Base-by-base conservation (phyloP, 805 yeast species). In the Candida awuae region DNA sequence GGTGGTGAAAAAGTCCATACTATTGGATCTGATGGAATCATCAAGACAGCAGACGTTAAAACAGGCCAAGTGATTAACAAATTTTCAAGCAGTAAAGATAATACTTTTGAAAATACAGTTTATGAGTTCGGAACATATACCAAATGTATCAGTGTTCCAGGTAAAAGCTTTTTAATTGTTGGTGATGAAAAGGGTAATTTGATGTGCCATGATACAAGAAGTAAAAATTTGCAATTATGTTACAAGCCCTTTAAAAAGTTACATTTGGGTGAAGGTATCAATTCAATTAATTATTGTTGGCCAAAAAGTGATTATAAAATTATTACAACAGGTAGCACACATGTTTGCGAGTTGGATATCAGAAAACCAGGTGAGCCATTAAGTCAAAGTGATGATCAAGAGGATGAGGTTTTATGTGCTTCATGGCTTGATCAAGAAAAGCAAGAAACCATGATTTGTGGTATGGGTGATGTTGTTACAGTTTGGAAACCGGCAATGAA, bases 381-480 rank as follows among this genome's bases (percentile, higher is more conserved):
- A 1, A 61, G 73, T 3, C 70, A 71, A 29, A 78, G 88, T 27
- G 97, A 88, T 46, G 88, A 86, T 55, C 98, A 90, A 62, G 95
- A 83, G 49, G 97, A 90, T 53, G 98, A 90, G 55, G 62, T 90
- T n/a, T 61, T 90, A 31, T 70, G 87, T 40, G 80, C 85, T 51
- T 65, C 84, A 28, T 76, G 79, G 62, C 71, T 79, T 1, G 84
- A 80, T 45, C 72, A 72, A 2, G 70, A 76, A 12, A 71, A 70
- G 34, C 84, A 79, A 38, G 48, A 42, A 5, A 50, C 54, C 3
- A 41, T 56, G 47, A 73, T 81, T 4, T 87, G 88, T 49, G 90
- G 95, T 32, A 87, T 86, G 81, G 86, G 94, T 13, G 92, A 82
- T 53, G 73, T 85, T 12, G 68, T 86, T 6, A 86, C 97, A 0